phyloP scores from a whole-genome alignment of 208 protist species.

The Acanthamoeba castellanii region DNA sequence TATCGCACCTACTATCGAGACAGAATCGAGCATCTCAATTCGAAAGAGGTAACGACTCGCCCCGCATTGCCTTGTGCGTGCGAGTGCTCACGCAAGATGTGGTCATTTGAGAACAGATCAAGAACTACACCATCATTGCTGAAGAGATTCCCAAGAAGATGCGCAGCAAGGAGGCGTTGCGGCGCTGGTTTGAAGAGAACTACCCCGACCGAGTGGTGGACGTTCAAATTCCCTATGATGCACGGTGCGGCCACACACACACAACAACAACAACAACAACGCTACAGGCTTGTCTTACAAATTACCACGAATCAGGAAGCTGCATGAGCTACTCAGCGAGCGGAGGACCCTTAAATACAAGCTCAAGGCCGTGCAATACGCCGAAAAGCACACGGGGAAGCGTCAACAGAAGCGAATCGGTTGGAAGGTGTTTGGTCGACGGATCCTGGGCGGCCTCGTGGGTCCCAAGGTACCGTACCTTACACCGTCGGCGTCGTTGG shows the following conservation, averaged over 20 bases:
- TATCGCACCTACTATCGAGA: slow-evolving; percentile 1
- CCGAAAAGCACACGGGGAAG: not conserved
- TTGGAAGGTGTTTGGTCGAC: not conserved
- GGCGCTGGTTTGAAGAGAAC: slow-evolving; percentile 48
- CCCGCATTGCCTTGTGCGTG: not conserved
- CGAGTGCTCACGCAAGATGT: not conserved
- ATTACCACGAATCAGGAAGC: not conserved
- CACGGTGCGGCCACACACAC: not conserved
- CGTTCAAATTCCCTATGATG: slow-evolving; percentile 58
- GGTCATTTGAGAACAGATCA: not conserved
- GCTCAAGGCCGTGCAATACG: slow-evolving; percentile 11
- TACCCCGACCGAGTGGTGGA: slow-evolving; percentile 4
- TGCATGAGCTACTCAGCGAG: not conserved
- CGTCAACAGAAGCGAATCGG: not conserved
- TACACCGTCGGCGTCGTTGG: not conserved
- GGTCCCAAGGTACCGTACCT: not conserved
- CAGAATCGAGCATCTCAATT: not conserved
- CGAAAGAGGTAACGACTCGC: slow-evolving; percentile 15
- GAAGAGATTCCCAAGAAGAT: slow-evolving; percentile 30
- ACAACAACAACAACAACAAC: no score
- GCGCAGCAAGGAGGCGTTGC: not conserved
- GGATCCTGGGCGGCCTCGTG: not conserved
- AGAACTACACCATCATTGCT: slow-evolving; percentile 37
- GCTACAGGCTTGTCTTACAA: not conserved
- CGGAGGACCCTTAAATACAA: not conserved